These are phyloP conservation scores for Cubamyces lactineus DNA, from an alignment of 768 basidiomycete genomes.

Conservation along the genomic window DNA sequence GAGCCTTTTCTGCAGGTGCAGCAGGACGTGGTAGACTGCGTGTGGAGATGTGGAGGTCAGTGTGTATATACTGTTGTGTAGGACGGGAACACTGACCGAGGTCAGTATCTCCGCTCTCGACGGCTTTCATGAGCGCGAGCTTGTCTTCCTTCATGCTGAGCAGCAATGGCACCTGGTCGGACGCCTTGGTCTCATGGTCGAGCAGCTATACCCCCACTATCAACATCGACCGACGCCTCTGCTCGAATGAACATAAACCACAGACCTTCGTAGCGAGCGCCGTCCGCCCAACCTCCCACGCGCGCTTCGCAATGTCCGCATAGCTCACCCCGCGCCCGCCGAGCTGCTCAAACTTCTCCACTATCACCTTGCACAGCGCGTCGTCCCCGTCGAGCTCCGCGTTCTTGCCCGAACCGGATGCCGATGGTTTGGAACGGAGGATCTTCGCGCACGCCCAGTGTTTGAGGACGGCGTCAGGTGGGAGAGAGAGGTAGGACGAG, in stretches of 20 bases:
- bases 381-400: slow-evolving; percentile 70
- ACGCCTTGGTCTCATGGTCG: slow-evolving; percentile 87
- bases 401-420: slow-evolving; percentile 55
- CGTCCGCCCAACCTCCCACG: slow-evolving; percentile 86
- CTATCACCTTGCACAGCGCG: slow-evolving; percentile 79
- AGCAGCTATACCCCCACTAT: slow-evolving; percentile 57
- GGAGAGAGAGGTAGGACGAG: slow-evolving; percentile 79
- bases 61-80: too few relatives aligned
- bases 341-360: slow-evolving; percentile 85
- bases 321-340: slow-evolving; percentile 84
- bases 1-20: slow-evolving; percentile 82
- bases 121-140: slow-evolving; percentile 84
- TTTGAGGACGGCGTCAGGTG: slow-evolving; percentile 84
- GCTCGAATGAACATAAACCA: slow-evolving; percentile 43
- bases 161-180: slow-evolving; percentile 92
- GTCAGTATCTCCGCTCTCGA: slow-evolving; percentile 95
- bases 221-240: background rate
- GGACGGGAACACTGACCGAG: slow-evolving; percentile 59
- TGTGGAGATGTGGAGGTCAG: background rate
- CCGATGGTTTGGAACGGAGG: slow-evolving; percentile 62
- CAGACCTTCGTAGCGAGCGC: slow-evolving; percentile 82
- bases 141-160: slow-evolving; percentile 94
- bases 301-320: slow-evolving; percentile 91
- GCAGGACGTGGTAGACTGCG: slow-evolving; percentile 89
- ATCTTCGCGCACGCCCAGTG: slow-evolving; percentile 98